Conservation (phyloP, 2,329 filamentous ascomycete species). For the Dothistroma pini region DNA sequence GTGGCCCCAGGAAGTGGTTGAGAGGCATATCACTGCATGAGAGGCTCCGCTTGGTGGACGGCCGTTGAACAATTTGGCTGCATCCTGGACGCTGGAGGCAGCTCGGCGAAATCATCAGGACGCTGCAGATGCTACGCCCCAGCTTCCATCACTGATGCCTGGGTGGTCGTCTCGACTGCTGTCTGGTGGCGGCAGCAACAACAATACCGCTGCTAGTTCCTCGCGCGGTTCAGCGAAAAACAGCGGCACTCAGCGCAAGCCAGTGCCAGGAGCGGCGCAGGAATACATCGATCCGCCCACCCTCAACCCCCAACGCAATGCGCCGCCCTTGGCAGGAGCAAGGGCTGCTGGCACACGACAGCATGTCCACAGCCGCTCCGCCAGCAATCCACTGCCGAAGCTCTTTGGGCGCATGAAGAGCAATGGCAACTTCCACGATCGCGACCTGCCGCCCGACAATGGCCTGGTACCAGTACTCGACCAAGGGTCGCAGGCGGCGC, state of each 20-base stretch:
- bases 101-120: not conserved
- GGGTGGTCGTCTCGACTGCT: conserved; percentile 34
- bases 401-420: conserved; percentile 59
- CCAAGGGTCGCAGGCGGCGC: conserved; percentile 32
- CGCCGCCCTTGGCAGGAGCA: conserved; percentile 21
- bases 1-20: not conserved
- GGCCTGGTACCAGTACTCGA: conserved; percentile 41
- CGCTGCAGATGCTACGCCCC: not conserved
- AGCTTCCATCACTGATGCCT: conserved; percentile 25
- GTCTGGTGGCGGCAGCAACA: conserved; percentile 23
- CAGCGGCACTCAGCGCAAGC: conserved; percentile 17
- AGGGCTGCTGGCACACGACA: conserved; percentile 17
- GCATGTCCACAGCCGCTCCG: conserved; percentile 53
- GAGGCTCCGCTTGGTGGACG: not conserved
- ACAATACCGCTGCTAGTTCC: conserved; percentile 10
- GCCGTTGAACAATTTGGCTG: not conserved
- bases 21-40: not conserved
- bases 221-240: conserved; percentile 8
- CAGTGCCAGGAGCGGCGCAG: conserved; percentile 22
- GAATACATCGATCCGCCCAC: conserved; percentile 24
- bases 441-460: conserved; percentile 42
- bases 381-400: conserved; percentile 76
- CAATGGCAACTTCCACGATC: conserved; percentile 41
- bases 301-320: conserved; percentile 22
- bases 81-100: not conserved